Evolutionary conservation across 352 stramenopile species (phyloP), one percentile per base, ranked within the genome.

Genomic region (Phytophthora pluvialis): DNA sequence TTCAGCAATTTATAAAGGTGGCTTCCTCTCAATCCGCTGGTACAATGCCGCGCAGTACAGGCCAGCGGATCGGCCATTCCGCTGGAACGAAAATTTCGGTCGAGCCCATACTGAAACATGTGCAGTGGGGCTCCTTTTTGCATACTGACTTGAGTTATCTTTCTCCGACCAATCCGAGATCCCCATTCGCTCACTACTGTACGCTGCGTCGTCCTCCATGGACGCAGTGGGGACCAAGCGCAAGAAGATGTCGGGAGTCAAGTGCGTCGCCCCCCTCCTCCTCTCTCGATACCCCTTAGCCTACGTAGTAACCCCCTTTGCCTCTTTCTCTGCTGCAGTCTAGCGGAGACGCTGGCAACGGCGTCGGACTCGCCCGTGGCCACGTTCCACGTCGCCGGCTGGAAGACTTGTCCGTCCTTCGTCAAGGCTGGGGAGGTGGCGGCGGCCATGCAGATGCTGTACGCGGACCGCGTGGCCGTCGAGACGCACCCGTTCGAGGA

Each of bases 321-420:
- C 44, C 1, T 46, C 8, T 60, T 1, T 50, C 5, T 60, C 6
- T 58, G 15, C 35, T 56, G 18, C 50, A 91, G 80, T 45, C 54
- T 91, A 29, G 31, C 50, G 21, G 71, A 81, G 61, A 84, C 77
- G 45, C 62, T 88, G 26, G 49, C 51, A 58, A 44, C 18, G 42
- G 15, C 64, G 6, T 33, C 36, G 21, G 47, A 43, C 45, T 55
- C 52, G 25, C 68, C 60, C 43, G 70, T 59, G 6, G 67, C 71
- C 26, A 83, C 64, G 21, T 90, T 86, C 69, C 77, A 92, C 67
- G 70, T 94, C 64, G 78, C 82, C 18, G 85, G 85, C n/a, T 94
- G 85, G 85, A 75, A 60, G 46, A 78, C 77, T 48, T 92, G 85
- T 80, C 60, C 72, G 18, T 88, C 77, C 21, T 94, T 75, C 61